These are phyloP conservation scores for Austroboletus festivus DNA, from an alignment of 768 basidiomycete species.

Conservation along the genomic window DNA sequence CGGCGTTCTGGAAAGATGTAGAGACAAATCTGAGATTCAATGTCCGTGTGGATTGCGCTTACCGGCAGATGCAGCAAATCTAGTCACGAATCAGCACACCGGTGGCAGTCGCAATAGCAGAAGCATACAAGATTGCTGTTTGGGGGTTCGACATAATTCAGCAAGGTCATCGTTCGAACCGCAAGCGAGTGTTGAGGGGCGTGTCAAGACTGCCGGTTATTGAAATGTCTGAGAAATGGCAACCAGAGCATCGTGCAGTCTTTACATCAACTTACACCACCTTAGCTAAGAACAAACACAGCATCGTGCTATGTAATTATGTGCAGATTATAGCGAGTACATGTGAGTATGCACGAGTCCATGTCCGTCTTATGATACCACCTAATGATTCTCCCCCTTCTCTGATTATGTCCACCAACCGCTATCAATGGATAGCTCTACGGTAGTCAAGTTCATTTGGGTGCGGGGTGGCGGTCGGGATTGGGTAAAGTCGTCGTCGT, in stretches of 20 bases:
- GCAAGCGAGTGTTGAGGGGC: not conserved
- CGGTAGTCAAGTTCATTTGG: not conserved
- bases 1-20: constrained; percentile 46
- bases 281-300: too few relatives aligned
- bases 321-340: not conserved
- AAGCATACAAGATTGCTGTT: constrained; percentile 65
- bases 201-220: constrained; percentile 6
- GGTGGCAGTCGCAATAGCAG: not conserved
- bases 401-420: not conserved
- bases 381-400: not conserved
- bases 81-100: constrained; percentile 25
- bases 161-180: constrained; percentile 21
- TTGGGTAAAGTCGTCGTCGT: not conserved
- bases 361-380: not conserved
- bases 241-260: constrained; percentile 6
- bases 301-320: too few relatives aligned
- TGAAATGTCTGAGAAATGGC: constrained; percentile 8
- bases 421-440: not conserved
- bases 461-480: not conserved
- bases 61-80: constrained; percentile 82
- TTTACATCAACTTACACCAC: too few relatives aligned
- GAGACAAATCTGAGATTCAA: constrained; percentile 7
- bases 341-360: not conserved
- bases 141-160: constrained; percentile 56
- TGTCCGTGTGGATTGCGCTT: constrained; percentile 6